Evolutionary conservation across 2,329 filamentous ascomycete genomes (phyloP), one percentile per base, ranked within the genome.

Genomic region (Didymella arachidicola): DNA sequence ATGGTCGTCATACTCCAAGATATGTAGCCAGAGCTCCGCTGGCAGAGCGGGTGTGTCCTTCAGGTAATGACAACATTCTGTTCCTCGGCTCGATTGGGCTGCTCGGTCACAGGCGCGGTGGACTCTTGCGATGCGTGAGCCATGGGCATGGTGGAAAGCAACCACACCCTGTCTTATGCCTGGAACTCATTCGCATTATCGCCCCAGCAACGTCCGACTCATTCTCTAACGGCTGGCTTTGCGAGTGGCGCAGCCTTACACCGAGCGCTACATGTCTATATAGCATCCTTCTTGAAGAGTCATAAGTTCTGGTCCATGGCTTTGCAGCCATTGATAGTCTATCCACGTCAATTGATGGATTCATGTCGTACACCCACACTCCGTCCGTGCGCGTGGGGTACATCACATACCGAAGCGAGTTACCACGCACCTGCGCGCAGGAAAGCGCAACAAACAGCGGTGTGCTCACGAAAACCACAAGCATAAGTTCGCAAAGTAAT

Each of bases 11-110:
- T 59, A 16, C 39, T 64, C 64, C 6, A 70, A 43, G 34, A 68
- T 60, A 14, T 65, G 53, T 14, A 68, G 50, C 65, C 63, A 70
- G 45, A 69, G 38, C 41, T 70, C 68, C 3, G 51, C 47, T 6
- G 65, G 63, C 2, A 69, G 43, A 18, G 14, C 11, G 10, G 41
- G 49, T 22, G 39, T 52, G 22, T 7, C 18, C 30, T n/a, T 41
- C n/a, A 16, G 3, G 5, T n/a, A n/a, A 19, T 12, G 25, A 5
- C 19, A n/a, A 7, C 25, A 26, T 44, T 19, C 16, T 10, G 25
- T 25, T 44, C 14, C 16, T n/a, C 12, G 41, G 22, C n/a, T 27
- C 6, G 30, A 18, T 41, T 3, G 5, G 26, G 12, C 25, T 16
- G 34, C 10, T 19, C 25, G 41, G 32, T 22, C 47, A 57, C 51